Conservation (phyloP, 371 early-diverging fungal genomes). For the Mucor mucedo region DNA sequence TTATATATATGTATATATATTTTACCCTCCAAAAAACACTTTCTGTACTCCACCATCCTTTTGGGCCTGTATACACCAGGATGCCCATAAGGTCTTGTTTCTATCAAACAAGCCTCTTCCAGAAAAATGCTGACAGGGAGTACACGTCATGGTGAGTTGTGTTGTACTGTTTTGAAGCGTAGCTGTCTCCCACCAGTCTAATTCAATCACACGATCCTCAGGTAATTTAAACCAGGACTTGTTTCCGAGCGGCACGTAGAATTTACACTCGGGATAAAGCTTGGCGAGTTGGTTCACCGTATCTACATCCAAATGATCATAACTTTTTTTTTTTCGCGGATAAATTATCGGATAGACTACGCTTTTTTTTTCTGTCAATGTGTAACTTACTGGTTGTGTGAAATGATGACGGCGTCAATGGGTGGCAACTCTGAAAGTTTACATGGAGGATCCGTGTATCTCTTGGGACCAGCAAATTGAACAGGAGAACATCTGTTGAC, state of each 20-base stretch:
- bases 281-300: slow-evolving; percentile 59
- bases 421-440: slow-evolving; percentile 65
- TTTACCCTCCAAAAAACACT: slow-evolving; percentile 73
- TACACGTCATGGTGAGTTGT: slow-evolving; percentile 59
- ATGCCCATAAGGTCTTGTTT: slow-evolving; percentile 77
- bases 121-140: slow-evolving; percentile 82
- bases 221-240: slow-evolving; percentile 61
- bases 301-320: slow-evolving; percentile 76
- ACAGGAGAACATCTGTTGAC: slow-evolving; percentile 63
- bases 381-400: slow-evolving; percentile 65
- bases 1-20: background rate
- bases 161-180: slow-evolving; percentile 26
- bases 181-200: slow-evolving; percentile 83
- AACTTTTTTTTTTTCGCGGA: slow-evolving; percentile 28
- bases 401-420: slow-evolving; percentile 75
- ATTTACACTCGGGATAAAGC: slow-evolving; percentile 48
- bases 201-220: slow-evolving; percentile 53
- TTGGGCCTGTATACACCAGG: slow-evolving; percentile 60
- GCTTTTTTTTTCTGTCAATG: background rate
- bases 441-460: slow-evolving; percentile 72
- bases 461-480: slow-evolving; percentile 66
- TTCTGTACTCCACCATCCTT: slow-evolving; percentile 37
- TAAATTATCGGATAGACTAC: too few species aligned
- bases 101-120: slow-evolving; percentile 68
- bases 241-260: slow-evolving; percentile 80